A percentile compares a stretch with the other conserved stretches of the same genome.
phyloP scores from a whole-genome alignment of 2,329 filamentous ascomycete species.

The Talaromyces marneffei region DNA sequence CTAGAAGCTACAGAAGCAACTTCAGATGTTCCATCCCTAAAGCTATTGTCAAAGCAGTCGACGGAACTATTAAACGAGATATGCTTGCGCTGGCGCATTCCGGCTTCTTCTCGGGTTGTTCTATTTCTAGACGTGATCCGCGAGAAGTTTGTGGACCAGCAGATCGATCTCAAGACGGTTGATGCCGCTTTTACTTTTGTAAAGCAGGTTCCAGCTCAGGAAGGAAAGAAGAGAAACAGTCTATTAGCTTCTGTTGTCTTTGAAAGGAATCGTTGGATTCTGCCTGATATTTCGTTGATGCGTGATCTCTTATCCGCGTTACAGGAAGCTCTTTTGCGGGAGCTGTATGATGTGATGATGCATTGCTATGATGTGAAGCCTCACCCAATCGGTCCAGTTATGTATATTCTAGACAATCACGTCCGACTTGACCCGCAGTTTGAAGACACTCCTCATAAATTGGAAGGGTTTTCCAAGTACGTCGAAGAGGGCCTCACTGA shows the following conservation, averaged over 20 bases:
- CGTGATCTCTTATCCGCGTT: constrained; percentile 67
- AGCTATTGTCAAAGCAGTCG: constrained; percentile 66
- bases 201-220: constrained; percentile 64
- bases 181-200: constrained; percentile 77
- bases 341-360: constrained; percentile 82
- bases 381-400: constrained; percentile 69
- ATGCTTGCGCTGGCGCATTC: constrained; percentile 81
- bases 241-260: constrained; percentile 43
- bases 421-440: constrained; percentile 75
- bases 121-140: constrained; percentile 77
- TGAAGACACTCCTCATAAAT: constrained; percentile 61
- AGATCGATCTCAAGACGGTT: constrained; percentile 73
- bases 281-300: constrained; percentile 64
- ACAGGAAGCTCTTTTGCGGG: constrained; percentile 75
- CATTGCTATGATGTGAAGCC: constrained; percentile 86
- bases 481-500: constrained; percentile 66
- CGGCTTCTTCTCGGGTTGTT: constrained; percentile 71
- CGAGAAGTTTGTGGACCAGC: constrained; percentile 78
- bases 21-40: constrained; percentile 46
- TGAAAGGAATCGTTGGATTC: constrained; percentile 62
- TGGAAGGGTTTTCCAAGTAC: constrained; percentile 64
- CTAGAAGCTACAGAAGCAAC: constrained; percentile 46
- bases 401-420: constrained; percentile 76
- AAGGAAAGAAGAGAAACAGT: constrained; percentile 55
- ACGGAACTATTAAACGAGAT: constrained; percentile 79